A percentile compares a stretch with the other conserved stretches of the same genome.
Conservation (phyloP, 2,329 filamentous ascomycete species). For the Xylaria arbuscula region DNA sequence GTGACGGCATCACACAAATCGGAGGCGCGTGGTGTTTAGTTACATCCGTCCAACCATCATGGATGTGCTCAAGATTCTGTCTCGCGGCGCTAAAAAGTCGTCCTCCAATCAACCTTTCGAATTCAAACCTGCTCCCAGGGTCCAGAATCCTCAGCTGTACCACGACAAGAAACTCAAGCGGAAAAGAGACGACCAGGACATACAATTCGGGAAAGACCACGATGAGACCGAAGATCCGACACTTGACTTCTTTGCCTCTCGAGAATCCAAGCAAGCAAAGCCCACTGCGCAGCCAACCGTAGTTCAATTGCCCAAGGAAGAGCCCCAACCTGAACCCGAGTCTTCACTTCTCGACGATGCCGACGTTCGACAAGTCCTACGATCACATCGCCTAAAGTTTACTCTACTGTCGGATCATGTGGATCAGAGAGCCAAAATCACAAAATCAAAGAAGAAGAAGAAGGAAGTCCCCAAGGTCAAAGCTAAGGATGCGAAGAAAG, state of each 20-base stretch:
- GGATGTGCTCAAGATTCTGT: constrained; percentile 80
- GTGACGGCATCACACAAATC: background rate
- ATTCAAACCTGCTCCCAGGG: constrained; percentile 53
- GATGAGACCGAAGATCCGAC: constrained; percentile 54
- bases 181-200: constrained; percentile 60
- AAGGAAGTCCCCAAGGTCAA: constrained; percentile 58
- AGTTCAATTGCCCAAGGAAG: constrained; percentile 27
- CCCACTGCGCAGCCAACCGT: constrained; percentile 39
- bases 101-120: constrained; percentile 53
- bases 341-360: constrained; percentile 68
- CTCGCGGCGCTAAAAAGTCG: constrained; percentile 72
- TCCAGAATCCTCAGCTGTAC: constrained; percentile 74
- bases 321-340: constrained; percentile 39
- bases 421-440: constrained; percentile 63
- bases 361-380: constrained; percentile 78
- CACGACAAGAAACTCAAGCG: constrained; percentile 70
- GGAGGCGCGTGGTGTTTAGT: background rate
- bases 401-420: constrained; percentile 73
- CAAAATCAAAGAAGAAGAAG: constrained; percentile 68
- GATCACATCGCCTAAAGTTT: constrained; percentile 85
- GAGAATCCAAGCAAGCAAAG: constrained; percentile 52
- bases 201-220: constrained; percentile 43
- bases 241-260: constrained; percentile 69
- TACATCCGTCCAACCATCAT: constrained; percentile 53
- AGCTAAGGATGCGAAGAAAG: constrained; percentile 65